A percentile compares a stretch with the other conserved stretches of the same genome.
phyloP scores from a whole-genome alignment of 805 yeast genomes.

The Kazachstania martiniae region DNA sequence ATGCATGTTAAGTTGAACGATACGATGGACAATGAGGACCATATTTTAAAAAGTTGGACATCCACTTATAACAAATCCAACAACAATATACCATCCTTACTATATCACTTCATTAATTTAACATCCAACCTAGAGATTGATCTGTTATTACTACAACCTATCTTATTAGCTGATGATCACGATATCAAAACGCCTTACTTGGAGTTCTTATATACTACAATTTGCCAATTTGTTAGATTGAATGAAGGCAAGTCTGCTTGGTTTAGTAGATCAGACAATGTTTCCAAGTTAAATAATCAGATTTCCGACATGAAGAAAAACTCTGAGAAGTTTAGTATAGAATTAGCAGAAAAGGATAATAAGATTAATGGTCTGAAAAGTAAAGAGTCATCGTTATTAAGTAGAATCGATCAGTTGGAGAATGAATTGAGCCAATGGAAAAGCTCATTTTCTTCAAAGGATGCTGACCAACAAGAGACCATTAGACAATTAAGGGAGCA shows the following conservation, averaged over 20 bases:
- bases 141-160: conserved; percentile 70
- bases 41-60: conserved; percentile 43
- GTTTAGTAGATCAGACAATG: conserved; percentile 14
- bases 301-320: neutral
- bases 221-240: conserved; percentile 48
- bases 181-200: conserved; percentile 80
- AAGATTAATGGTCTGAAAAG: neutral
- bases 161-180: conserved; percentile 74
- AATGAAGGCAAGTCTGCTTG: conserved; percentile 31
- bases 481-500: too few relatives aligned
- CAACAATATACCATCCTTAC: conserved; percentile 39
- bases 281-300: too few relatives aligned
- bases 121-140: conserved; percentile 47
- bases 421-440: conserved; percentile 1
- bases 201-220: conserved; percentile 71
- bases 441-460: neutral
- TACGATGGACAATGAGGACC: conserved; percentile 46
- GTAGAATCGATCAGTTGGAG: neutral
- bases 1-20: conserved; percentile 65
- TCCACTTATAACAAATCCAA: conserved; percentile 33
- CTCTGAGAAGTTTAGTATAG: neutral
- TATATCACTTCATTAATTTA: conserved; percentile 50
- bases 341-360: conserved; percentile 1
- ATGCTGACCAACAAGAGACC: too few relatives aligned
- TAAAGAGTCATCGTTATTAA: neutral